A percentile compares a stretch with the other conserved stretches of the same genome.
Conservation (phyloP, 257 asterid genomes). For the Fraxinus quadrangulata region DNA sequence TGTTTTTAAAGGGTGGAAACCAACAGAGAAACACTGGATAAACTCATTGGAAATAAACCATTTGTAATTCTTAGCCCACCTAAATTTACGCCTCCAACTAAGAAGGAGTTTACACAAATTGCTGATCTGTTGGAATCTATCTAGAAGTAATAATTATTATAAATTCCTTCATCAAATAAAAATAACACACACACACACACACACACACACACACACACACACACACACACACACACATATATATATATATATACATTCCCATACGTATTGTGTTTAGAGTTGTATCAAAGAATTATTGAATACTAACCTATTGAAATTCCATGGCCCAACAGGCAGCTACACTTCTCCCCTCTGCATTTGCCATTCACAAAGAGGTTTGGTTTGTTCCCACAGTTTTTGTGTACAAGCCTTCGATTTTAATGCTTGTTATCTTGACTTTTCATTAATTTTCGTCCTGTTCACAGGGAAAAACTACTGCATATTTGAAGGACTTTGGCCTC, state of each 20-base stretch:
- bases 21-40: too few relatives aligned
- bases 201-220: too few relatives aligned
- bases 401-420: not conserved
- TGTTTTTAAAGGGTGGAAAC: too few relatives aligned
- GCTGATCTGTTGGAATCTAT: too few relatives aligned
- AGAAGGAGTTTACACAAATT: too few relatives aligned
- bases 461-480: conserved; percentile 64
- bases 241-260: conserved; percentile 27
- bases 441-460: not conserved
- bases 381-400: conserved; percentile 1
- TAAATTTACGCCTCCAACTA: too few relatives aligned
- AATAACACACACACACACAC: too few relatives aligned
- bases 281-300: not conserved
- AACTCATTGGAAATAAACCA: too few relatives aligned
- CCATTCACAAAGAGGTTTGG: conserved; percentile 68
- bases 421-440: not conserved
- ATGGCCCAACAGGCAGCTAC: conserved; percentile 90
- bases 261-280: conserved; percentile 10
- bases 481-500: conserved; percentile 59
- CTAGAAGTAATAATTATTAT: too few relatives aligned
- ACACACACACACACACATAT: too few relatives aligned
- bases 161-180: too few relatives aligned
- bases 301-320: not conserved
- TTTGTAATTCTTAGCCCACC: too few relatives aligned
- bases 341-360: conserved; percentile 57